phyloP scores from a whole-genome alignment of 768 basidiomycete species.

The Kwoniella heveanensis region DNA sequence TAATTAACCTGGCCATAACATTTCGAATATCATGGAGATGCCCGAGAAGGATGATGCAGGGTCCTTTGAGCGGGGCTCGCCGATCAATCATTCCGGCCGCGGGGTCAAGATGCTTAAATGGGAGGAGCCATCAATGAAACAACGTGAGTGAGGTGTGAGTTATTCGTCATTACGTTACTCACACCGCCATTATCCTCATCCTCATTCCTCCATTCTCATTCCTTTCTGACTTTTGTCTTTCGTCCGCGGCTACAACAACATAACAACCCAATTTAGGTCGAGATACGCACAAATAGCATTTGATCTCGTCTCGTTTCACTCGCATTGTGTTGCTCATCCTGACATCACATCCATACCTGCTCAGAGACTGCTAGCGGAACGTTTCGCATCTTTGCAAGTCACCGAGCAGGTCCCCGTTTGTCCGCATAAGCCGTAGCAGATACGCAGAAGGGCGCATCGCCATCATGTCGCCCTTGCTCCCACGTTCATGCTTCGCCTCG shows the following conservation, averaged over 20 bases:
- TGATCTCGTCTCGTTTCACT: too few species aligned
- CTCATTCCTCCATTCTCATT: conserved; percentile 1
- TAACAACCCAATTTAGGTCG: not conserved
- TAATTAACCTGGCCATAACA: not conserved
- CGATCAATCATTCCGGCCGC: not conserved
- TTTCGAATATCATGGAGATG: not conserved
- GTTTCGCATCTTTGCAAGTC: too few species aligned
- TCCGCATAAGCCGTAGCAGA: too few species aligned
- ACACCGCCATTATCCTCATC: too few species aligned
- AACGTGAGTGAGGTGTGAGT: too few species aligned
- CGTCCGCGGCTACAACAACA: not conserved
- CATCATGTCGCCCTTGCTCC: conserved; percentile 16
- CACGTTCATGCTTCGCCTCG: conserved; percentile 24
- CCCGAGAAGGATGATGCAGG: not conserved
- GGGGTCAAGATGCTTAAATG: not conserved
- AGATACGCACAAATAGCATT: not conserved
- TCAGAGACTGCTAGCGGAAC: too few species aligned
- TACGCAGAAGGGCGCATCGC: not conserved
- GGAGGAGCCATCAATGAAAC: not conserved
- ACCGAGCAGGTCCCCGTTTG: too few species aligned
- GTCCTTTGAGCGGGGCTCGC: not conserved
- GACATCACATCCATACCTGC: too few species aligned
- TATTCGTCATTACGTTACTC: too few species aligned
- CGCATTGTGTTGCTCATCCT: too few species aligned
- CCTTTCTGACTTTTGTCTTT: not conserved